Percentiles rank a stretch among this genome's conserved stretches.
These are phyloP conservation scores for Phytophthora sp. DNA, from an alignment of 352 stramenopile genomes.

Conservation along the genomic window DNA sequence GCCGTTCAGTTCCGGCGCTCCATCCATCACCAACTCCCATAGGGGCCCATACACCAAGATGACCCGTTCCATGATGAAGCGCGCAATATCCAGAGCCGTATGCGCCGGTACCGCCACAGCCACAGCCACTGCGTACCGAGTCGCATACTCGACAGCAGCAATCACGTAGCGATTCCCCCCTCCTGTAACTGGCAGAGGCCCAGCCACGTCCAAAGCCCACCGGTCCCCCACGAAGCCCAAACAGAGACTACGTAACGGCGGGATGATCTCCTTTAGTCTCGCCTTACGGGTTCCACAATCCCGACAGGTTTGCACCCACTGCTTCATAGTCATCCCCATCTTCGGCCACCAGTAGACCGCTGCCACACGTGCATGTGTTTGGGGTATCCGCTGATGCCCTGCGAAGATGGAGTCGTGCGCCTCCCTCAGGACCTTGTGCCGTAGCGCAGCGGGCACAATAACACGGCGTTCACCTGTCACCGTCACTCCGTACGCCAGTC, in stretches of 20 bases:
- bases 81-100: constrained; percentile 2
- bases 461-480: not conserved
- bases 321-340: not conserved
- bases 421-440: constrained; percentile 8
- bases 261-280: constrained; percentile 4
- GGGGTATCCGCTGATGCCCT: constrained; percentile 5
- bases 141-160: constrained; percentile 22
- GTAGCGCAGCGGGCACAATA: constrained; percentile 17
- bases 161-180: constrained; percentile 20
- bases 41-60: constrained; percentile 17
- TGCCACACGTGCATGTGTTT: constrained; percentile 14
- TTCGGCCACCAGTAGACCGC: constrained; percentile 23
- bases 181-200: constrained; percentile 2
- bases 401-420: constrained; percentile 27
- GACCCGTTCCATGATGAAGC: constrained; percentile 10
- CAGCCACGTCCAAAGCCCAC: constrained; percentile 22
- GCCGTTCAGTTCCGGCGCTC: no score
- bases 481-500: not conserved
- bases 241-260: constrained; percentile 13
- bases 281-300: constrained; percentile 29
- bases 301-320: constrained; percentile 15
- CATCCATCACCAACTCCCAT: constrained; percentile 22
- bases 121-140: constrained; percentile 10
- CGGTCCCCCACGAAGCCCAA: constrained; percentile 14
- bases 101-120: constrained; percentile 4